Evolutionary conservation across 2,329 filamentous ascomycete genomes (phyloP), one percentile per base, ranked within the genome.

Genomic region (Amauroascus verrucosus): DNA sequence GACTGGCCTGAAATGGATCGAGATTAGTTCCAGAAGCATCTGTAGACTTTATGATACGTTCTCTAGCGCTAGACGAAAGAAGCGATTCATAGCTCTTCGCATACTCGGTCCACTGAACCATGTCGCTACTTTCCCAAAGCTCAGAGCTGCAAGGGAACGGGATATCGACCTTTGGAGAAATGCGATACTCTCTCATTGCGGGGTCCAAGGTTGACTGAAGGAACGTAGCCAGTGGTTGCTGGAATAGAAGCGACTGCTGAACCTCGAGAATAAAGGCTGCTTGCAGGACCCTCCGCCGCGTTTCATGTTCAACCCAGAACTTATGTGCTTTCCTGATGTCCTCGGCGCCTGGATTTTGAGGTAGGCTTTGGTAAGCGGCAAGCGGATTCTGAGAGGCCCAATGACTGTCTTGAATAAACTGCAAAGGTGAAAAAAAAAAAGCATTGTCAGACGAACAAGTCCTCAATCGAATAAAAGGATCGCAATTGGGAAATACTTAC

Each of bases 281-380:
- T 51, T 67, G 65, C 30, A 68, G 60, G 22, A 69, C 63, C 16
- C 66, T 58, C 47, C 66, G 57, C 28, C 66, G 58, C 0, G 65
- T 63, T 57, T 69, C 65, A 46, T 67, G 64, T 49, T 67, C 65
- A 22, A 66, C 55, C 66, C 65, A 69, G 54, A 66, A 65, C 32
- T 64, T 64, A 47, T 66, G 61, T 5, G 65, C 65, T 48, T 59
- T 59, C 45, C 56, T 54, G 14, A 67, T 53, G 20, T 61, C 62
- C 22, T 64, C 62, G 7, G 45, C n/a, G 32, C 41, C 61, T n/a
- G 51, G 58, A 9, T 62, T 57, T 32, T 55, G 53, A n/a, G 58
- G 56, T 14, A 67, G 58, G 14, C 59, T 65, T 18, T 62, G 59
- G 41, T 63, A 60, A 32, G 66, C 60, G 28, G 64, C 62, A 40